These are phyloP conservation scores for Penicillium sp. DNA, from an alignment of 2,329 filamentous ascomycete genomes.

Conservation along the genomic window DNA sequence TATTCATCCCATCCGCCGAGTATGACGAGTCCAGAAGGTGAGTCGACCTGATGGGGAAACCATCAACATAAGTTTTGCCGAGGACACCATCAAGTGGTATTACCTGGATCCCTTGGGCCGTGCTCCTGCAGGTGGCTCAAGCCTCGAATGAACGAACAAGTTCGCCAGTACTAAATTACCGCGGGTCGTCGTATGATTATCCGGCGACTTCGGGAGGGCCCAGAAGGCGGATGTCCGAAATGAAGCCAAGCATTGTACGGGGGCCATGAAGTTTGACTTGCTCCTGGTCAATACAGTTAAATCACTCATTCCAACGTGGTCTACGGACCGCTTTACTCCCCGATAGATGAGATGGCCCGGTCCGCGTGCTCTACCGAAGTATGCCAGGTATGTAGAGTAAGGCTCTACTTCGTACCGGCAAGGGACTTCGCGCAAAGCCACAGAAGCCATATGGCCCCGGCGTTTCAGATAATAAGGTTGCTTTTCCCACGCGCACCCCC, in stretches of 20 bases:
- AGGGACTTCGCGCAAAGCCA: constrained; percentile 17
- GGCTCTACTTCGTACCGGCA: not conserved
- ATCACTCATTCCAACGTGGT: constrained; percentile 10
- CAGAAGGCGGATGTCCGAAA: not conserved
- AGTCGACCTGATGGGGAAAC: not conserved
- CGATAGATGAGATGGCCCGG: constrained; percentile 7
- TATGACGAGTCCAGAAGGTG: constrained; percentile 21
- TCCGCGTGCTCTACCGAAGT: constrained; percentile 13
- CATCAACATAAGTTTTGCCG: constrained; percentile 7
- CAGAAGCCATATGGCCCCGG: constrained; percentile 24
- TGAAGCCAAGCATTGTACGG: too few species aligned
- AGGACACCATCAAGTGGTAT: constrained; percentile 9
- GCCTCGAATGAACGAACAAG: not conserved
- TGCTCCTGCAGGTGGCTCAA: constrained; percentile 2
- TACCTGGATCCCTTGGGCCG: not conserved
- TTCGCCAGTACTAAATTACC: not conserved
- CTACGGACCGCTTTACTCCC: constrained; percentile 9
- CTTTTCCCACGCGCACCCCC: constrained; percentile 18
- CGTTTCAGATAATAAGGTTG: constrained; percentile 27
- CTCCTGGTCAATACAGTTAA: too few species aligned
- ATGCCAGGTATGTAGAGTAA: constrained; percentile 18
- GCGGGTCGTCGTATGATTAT: not conserved
- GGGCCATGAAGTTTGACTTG: too few species aligned
- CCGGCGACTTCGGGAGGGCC: not conserved
- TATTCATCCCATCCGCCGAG: not conserved